Evolutionary conservation across 345 rosid genomes (phyloP), one percentile per base, ranked within the genome.

Genomic region (Lepidium africanum): DNA sequence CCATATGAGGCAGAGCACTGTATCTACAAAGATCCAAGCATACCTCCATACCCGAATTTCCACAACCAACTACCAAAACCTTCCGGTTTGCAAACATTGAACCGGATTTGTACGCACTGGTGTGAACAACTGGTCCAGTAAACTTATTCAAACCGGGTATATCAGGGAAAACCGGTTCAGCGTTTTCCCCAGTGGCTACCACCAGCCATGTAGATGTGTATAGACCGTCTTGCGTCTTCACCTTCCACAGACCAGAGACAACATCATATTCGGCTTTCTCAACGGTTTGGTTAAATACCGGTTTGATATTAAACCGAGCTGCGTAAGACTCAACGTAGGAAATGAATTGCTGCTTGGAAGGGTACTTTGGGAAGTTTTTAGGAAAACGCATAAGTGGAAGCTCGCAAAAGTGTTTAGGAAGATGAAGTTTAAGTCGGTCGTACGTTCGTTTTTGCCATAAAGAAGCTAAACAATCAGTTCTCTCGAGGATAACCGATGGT

Each of bases 21-120:
- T 82, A 23, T 45, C 83, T 76, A 65, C 88, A 88, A 11, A 91
- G 86, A 77, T 88, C 97, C 71, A 91, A 76, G 76, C 96, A 81
- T 33, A 91, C 87, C 76, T 91, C 97, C 97, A 91, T 88, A 48
- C 97, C 97, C 0, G 97, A 91, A 64, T 91, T 91, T 0, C 97
- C 97, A 74, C 96, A 87, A 5, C 97, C 96, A 19, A 91, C 65
- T 1, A 91, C 93, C 71, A 91, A 66, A 60, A 91, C 97, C 73
- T 71, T 77, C 63, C 72, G 36, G 76, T 81, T 81, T 47, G 64
- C 63, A 39, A 80, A 85, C 30, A 57, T 83, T 19, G 69, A 72
- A 51, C 96, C 96, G 23, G 90, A 85, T 65, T 84, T 91, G 40
- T 87, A 91, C 57, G 43, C 76, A 54, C 85, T 85, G 10, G 93